Evolutionary conservation across 164 flowering plant genomes (phyloP).

Genomic region (Nymphaea colorata): DNA sequence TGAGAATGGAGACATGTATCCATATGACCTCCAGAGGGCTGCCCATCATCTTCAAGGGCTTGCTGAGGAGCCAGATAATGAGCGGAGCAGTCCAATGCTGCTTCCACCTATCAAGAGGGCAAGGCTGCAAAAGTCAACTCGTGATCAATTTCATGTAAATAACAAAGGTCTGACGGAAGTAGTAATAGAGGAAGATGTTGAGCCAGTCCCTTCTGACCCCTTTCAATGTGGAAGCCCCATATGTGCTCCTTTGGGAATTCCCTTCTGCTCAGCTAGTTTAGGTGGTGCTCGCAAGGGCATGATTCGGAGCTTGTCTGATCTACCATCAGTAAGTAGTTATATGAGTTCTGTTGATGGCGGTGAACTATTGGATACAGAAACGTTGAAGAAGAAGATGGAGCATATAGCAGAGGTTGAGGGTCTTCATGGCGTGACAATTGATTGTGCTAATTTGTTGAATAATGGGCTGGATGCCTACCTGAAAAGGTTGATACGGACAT

Average conservation of each 20-base stretch:
- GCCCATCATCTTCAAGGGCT: constrained; percentile 40
- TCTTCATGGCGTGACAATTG: constrained; percentile 69
- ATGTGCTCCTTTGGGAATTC: constrained; percentile 87
- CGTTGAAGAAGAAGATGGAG: constrained; percentile 75
- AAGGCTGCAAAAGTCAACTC: constrained; percentile 17
- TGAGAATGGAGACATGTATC: constrained; percentile 58
- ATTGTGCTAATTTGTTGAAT: constrained; percentile 71
- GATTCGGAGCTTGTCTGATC: constrained; percentile 10
- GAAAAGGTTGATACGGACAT: constrained; percentile 69
- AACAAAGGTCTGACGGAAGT: constrained; percentile 26
- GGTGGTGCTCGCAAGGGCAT: constrained; percentile 71
- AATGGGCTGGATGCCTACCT: constrained; percentile 68
- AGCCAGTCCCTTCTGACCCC: constrained; percentile 15
- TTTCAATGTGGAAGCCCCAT: constrained; percentile 37
- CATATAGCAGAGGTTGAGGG: constrained; percentile 69
- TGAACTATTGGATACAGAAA: constrained; percentile 50
- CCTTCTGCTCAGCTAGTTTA: constrained; percentile 59
- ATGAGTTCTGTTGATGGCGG: constrained; percentile 33
- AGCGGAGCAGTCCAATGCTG: constrained; percentile 21
- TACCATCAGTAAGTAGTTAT: constrained; percentile 22
- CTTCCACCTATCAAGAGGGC: constrained; percentile 17
- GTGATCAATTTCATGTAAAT: constrained; percentile 21
- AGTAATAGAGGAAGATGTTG: constrained; percentile 30
- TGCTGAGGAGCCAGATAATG: constrained; percentile 44
- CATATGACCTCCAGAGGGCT: constrained; percentile 49